Percentiles rank a stretch among this genome's conserved stretches.
Evolutionary conservation across 1,284 basidiomycete genomes (phyloP).

Genomic region (Irpex lacteus): DNA sequence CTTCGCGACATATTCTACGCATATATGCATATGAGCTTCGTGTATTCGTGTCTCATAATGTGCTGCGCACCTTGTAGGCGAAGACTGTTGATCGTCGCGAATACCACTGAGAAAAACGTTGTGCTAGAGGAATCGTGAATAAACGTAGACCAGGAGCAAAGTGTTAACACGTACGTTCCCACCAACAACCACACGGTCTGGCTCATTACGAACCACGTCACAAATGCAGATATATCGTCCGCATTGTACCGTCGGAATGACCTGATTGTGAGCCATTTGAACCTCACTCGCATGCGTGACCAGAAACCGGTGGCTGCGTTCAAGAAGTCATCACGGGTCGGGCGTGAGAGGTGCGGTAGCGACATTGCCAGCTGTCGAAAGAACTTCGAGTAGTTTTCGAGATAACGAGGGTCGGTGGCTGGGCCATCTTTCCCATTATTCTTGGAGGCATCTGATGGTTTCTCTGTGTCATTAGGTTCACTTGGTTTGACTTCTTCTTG

Average conservation of each 20-base stretch:
- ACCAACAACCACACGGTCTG: slow-evolving; percentile 93
- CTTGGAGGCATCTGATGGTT: neutral
- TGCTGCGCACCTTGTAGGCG: slow-evolving; percentile 72
- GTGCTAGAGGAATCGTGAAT: slow-evolving; percentile 52
- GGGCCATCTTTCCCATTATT: neutral
- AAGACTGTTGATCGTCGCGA: slow-evolving; percentile 87
- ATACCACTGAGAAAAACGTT: slow-evolving; percentile 93
- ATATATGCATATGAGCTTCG: neutral
- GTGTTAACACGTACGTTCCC: slow-evolving; percentile 72
- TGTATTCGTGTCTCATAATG: neutral
- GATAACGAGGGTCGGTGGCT: slow-evolving; percentile 32
- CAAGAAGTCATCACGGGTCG: slow-evolving; percentile 86
- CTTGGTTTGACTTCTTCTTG: neutral
- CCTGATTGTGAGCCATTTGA: slow-evolving; percentile 97
- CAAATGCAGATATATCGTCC: slow-evolving; percentile 95
- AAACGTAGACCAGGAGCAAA: slow-evolving; percentile 8
- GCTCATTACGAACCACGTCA: slow-evolving; percentile 93
- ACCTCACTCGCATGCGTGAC: slow-evolving; percentile 87
- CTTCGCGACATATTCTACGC: slow-evolving; percentile 80
- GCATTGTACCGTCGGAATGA: slow-evolving; percentile 95
- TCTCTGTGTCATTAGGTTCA: neutral
- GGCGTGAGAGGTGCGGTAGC: slow-evolving; percentile 76
- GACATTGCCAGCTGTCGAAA: slow-evolving; percentile 74
- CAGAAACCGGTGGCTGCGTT: slow-evolving; percentile 86
- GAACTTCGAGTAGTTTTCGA: slow-evolving; percentile 77